A percentile compares a stretch with the other conserved stretches of the same genome.
phyloP scores from a whole-genome alignment of 495 filamentous ascomycete genomes.

The Neurospora sp. region DNA sequence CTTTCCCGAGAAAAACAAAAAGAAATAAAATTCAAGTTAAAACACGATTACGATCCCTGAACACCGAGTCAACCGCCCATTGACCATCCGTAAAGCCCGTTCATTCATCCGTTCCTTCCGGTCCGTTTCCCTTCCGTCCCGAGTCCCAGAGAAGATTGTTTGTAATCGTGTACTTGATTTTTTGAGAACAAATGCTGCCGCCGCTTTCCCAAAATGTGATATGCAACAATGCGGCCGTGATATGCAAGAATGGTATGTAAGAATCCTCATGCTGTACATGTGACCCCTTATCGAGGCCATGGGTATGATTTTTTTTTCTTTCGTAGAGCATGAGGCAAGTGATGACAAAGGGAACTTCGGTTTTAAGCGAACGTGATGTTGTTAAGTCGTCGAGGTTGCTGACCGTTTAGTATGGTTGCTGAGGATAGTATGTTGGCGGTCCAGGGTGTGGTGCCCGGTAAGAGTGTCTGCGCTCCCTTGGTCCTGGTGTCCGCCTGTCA shows the following conservation, averaged over 20 bases:
- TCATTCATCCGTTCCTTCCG: slow-evolving; percentile 2
- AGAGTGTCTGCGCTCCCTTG: slow-evolving; percentile 14
- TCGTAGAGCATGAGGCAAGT: not conserved
- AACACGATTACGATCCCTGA: not conserved
- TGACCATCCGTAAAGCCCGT: slow-evolving; percentile 1
- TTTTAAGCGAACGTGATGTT: not conserved
- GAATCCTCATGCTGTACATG: not conserved
- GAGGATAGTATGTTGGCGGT: slow-evolving; percentile 16
- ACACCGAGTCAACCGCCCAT: not conserved
- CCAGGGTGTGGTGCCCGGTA: slow-evolving; percentile 19
- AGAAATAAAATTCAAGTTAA: not conserved
- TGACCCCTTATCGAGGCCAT: not conserved
- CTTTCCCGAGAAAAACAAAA: not conserved
- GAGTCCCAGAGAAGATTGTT: not conserved
- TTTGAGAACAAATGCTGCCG: not conserved
- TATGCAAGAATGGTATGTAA: not conserved
- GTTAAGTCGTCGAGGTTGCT: not conserved
- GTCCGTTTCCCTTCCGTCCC: slow-evolving; percentile 2
- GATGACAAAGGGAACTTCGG: not conserved
- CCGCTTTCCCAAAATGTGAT: not conserved
- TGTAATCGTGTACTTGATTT: not conserved
- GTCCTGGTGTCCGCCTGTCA: slow-evolving; percentile 24
- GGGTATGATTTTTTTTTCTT: not conserved
- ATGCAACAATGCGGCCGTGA: not conserved
- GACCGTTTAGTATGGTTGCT: slow-evolving; percentile 2